Evolutionary conservation across 78 protist genomes (phyloP).

Genomic region (Cavenderia fasciculata): DNA sequence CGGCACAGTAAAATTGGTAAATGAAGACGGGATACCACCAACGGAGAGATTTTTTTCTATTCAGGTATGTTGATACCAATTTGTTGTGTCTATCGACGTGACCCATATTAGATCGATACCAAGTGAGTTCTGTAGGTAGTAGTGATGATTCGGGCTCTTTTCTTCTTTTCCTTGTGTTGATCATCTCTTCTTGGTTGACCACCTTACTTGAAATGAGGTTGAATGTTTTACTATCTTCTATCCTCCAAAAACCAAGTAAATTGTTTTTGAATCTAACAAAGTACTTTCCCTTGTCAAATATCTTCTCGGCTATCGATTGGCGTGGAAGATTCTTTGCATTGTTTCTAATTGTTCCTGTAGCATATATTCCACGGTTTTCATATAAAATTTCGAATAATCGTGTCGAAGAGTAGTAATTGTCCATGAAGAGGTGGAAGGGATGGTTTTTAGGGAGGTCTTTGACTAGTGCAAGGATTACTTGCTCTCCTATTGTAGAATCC

Average conservation of each 20-base stretch:
- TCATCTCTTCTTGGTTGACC: not conserved
- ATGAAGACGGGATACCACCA: not conserved
- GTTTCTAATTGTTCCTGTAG: not conserved
- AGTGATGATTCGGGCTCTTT: not conserved
- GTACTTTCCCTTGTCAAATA: not conserved
- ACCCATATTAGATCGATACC: not conserved
- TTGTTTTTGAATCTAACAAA: not conserved
- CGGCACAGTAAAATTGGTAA: not conserved
- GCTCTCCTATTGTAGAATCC: not conserved
- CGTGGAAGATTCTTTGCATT: not conserved
- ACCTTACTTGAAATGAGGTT: not conserved
- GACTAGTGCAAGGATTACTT: not conserved
- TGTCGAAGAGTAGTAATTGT: not conserved
- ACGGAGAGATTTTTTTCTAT: not conserved
- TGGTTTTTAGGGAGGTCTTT: not conserved
- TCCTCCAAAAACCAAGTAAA: not conserved
- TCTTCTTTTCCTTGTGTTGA: not conserved
- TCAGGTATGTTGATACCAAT: not conserved
- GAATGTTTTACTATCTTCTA: not conserved
- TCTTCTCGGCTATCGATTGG: not conserved
- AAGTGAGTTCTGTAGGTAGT: not conserved
- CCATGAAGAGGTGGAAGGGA: not conserved
- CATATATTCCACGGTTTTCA: not conserved
- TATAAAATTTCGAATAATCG: not conserved
- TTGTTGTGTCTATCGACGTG: not conserved